phyloP scores from a whole-genome alignment of 306 rosid species.

The Trifolium fragiferum region DNA sequence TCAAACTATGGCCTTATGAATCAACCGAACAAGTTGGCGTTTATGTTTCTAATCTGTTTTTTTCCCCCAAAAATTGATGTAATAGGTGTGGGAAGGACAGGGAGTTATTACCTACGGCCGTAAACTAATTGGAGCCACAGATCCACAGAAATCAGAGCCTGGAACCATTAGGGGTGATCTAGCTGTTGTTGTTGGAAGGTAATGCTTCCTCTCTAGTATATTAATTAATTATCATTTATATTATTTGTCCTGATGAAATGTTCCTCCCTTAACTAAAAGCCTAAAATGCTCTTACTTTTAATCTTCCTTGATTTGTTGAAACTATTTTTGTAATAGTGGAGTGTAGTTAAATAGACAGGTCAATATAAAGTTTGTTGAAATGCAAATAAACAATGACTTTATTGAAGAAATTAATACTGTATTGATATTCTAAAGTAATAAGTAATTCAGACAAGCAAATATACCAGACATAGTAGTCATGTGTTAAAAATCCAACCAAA shows the following conservation, averaged over 20 bases:
- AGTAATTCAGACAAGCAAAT: neutral
- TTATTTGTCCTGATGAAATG: neutral
- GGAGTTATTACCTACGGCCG: slow-evolving; percentile 90
- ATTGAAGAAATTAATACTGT: too few species aligned
- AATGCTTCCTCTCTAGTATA: slow-evolving; percentile 14
- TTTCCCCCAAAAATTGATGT: slow-evolving; percentile 20
- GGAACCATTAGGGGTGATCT: slow-evolving; percentile 97
- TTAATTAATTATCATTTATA: neutral
- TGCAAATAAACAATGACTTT: neutral
- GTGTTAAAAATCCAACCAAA: neutral
- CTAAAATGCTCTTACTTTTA: neutral
- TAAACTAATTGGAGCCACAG: slow-evolving; percentile 94
- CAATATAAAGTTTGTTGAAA: neutral
- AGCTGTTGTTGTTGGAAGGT: slow-evolving; percentile 98
- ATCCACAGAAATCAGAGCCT: slow-evolving; percentile 96
- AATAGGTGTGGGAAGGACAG: slow-evolving; percentile 97
- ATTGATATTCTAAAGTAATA: neutral
- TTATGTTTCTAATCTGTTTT: slow-evolving; percentile 29
- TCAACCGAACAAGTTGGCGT: slow-evolving; percentile 10
- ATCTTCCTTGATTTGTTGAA: neutral
- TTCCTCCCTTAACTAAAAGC: neutral
- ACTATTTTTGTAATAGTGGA: neutral
- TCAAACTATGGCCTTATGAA: slow-evolving; percentile 13
- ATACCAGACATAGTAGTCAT: too few species aligned
- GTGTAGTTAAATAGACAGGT: neutral